Base-by-base conservation (phyloP, 2,329 filamentous ascomycete species). In the Arthrocladium fulminans region DNA sequence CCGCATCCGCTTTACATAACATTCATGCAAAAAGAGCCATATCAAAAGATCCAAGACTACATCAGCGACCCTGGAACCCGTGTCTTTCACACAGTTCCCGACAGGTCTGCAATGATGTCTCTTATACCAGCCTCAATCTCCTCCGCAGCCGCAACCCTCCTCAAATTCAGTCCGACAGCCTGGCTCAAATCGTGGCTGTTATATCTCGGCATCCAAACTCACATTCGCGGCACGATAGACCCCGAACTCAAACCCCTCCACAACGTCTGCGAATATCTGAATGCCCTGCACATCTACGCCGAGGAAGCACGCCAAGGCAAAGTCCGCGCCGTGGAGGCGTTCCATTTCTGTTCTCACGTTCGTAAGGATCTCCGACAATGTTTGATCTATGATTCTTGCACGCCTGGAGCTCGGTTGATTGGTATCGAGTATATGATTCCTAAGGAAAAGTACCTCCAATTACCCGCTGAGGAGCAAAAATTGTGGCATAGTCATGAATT, bases 371-470 rank as follows among this genome's bases (percentile, higher is more conserved):
- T 94, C 49, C 78, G 88, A 3, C 87, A 94, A 71, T 94, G 88
- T 63, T 77, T 94, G 24, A 76, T 94, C 53, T 94, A 92, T 68
- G 87, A 94, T 65, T 77, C 79, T 0, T 74, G 81, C 0, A 71
- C 73, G 0, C 72, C 77, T 6, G 76, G 78, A 22, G 86, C 86
- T 0, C 77, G 83, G 0, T 75, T 94, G 15, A 86, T 94, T 52
- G 88, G 87, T 7, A 75, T 94, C 58, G 88, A 94, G 64, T 59
- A 94, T 71, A 89, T 92, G 86, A 81, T 94, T 58, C 81, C 82
- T 0, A 76, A 80, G 0, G 69, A 72, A 2, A 68, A 92, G 0
- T 94, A 83, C 68, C 72, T 76, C 30, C 78, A 76, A 0, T 76
- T 94, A 0, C 74, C 79, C 1, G 39, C 66, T 0, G 76, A 81